Base-by-base conservation (phyloP, 306 rosid species). In the Potentilla sterilis region DNA sequence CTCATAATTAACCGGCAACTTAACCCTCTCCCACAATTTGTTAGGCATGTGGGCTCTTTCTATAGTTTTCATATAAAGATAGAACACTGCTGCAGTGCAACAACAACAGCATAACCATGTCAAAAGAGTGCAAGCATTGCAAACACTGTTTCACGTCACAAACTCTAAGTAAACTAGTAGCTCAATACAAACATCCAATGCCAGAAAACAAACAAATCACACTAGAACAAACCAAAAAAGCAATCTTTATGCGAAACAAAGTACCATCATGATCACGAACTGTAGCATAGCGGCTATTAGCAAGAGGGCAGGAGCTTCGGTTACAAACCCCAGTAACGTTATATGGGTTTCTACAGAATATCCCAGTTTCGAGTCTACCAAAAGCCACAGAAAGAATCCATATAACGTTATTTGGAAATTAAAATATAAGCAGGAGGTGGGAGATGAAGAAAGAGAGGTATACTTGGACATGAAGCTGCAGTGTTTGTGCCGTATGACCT, bases 21-120 rank as follows among this genome's bases (percentile, higher is more conserved):
- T 28, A 91, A 91, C 92, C 79, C 95, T 94, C 76, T 94, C 97
- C 98, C 97, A 94, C 76, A 94, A 78, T 63, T 91, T 82, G 70
- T 86, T 91, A 2, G 95, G 95, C 95, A 88, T 86, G 67, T 94
- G 98, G 84, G 98, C 97, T 85, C 97, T 89, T 83, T 93, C 97
- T 62, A 91, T 91, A 37, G 98, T 88, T 86, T 93, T 93, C 98
- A 93, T 91, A 77, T 88, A 89, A 54, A 93, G 98, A 81, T 93
- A 89, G 84, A 93, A 93, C 37, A 93, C 96, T 66, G 97, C 97
- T 91, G 86, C 87, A 79, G 32, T 49, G 80, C 28, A 1, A 79
- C 48, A 79, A 61, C 9, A 4, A 58, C 15, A 46, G 2, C 15
- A 46, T 46, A 40, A 52, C 28, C 72, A 71, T 47, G 28, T 28